phyloP scores from a whole-genome alignment of 441 rosid genomes.

The Euphorbia corollata region DNA sequence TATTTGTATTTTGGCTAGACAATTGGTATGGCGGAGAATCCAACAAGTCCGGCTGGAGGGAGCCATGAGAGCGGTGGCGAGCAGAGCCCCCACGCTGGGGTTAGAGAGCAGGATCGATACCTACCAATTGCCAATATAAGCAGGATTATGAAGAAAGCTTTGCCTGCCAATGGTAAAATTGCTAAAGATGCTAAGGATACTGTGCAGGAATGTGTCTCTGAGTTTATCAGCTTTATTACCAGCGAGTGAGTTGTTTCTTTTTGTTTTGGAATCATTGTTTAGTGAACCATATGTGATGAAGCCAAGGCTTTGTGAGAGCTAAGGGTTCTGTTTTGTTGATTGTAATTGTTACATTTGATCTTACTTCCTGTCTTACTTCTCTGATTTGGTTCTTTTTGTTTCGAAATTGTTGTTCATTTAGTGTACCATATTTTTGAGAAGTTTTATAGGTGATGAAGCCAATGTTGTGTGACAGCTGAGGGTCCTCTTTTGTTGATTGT shows the following conservation, averaged over 20 bases:
- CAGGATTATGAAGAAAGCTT: slow-evolving; percentile 53
- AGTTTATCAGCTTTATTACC: slow-evolving; percentile 48
- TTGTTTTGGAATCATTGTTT: no score
- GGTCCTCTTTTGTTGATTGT: background rate
- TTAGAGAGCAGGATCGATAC: slow-evolving; percentile 46
- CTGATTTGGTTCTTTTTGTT: background rate
- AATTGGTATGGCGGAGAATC: slow-evolving; percentile 36
- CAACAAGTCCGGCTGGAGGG: slow-evolving; percentile 42
- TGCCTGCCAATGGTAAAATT: slow-evolving; percentile 46
- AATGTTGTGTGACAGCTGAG: background rate
- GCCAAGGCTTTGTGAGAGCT: no score
- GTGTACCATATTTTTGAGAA: background rate
- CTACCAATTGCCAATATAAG: slow-evolving; percentile 48
- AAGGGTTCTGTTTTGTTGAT: no score
- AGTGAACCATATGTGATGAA: no score
- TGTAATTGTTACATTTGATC: no score
- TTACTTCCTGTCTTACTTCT: background rate
- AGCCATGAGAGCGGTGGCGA: slow-evolving; percentile 53
- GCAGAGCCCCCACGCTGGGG: slow-evolving; percentile 45
- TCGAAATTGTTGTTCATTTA: background rate
- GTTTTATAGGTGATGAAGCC: no score
- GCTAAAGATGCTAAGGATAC: slow-evolving; percentile 56
- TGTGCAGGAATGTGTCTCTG: slow-evolving; percentile 50
- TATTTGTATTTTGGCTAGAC: background rate
- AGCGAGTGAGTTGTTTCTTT: slow-evolving; percentile 51